Percentiles rank a stretch among this genome's conserved stretches.
Evolutionary conservation across 139 green algal species (phyloP).

Genomic region (Chlamydomonas eustigma): DNA sequence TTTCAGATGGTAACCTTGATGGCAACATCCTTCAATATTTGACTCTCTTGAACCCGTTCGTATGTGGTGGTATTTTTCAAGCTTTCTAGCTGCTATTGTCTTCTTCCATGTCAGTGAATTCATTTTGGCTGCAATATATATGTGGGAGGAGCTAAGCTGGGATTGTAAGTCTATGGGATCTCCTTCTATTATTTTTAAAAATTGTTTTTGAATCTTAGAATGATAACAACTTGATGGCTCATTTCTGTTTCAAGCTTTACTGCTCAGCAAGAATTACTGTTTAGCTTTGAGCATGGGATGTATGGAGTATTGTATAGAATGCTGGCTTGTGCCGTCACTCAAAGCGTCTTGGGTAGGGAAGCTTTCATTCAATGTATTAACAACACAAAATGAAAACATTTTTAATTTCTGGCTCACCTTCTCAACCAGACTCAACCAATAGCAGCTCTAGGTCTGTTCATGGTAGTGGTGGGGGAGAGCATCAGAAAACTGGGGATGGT

Average conservation of each 20-base stretch:
- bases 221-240: too few species aligned
- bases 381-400: background rate
- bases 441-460: background rate
- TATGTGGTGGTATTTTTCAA: background rate
- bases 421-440: background rate
- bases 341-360: slow-evolving; percentile 2
- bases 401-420: background rate
- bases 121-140: slow-evolving; percentile 43
- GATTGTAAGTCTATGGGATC: slow-evolving; percentile 50
- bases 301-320: slow-evolving; percentile 17
- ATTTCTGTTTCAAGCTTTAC: slow-evolving; percentile 17
- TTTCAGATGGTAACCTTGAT: too few species aligned
- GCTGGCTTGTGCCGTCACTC: slow-evolving; percentile 7
- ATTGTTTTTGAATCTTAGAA: too few species aligned
- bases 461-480: slow-evolving; percentile 24
- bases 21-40: too few species aligned
- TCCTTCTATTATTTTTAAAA: too few species aligned
- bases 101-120: slow-evolving; percentile 74
- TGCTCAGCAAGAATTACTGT: slow-evolving; percentile 30
- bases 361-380: background rate
- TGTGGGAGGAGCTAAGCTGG: slow-evolving; percentile 40
- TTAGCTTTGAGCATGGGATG: slow-evolving; percentile 27
- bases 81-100: slow-evolving; percentile 14
- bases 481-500: slow-evolving; percentile 37
- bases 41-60: too few species aligned